Evolutionary conservation across 768 basidiomycete species (phyloP), one percentile per base, ranked within the genome.

Genomic region (Dioszegia aurantiaca): DNA sequence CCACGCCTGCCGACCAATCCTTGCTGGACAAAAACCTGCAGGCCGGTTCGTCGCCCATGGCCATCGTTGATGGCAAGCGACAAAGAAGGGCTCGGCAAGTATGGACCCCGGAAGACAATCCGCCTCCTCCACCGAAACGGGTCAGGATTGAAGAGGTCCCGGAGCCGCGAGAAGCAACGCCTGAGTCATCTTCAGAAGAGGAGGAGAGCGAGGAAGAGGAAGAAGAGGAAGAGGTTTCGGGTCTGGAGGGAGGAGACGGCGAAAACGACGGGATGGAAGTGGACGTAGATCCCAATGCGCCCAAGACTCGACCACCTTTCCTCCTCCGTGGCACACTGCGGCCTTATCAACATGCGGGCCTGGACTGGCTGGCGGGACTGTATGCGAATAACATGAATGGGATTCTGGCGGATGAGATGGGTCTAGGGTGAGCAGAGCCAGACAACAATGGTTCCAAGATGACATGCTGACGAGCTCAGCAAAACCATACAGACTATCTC

Each of bases 351-450:
- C 77, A 79, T 56, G 78, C 76, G 16, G 80, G 80, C 2, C 69
- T 80, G 17, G 79, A 80, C 44, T 80, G 80, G 80, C 77, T 80
- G 12, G 80, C 78, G 2, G 76, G 76, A 51, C 59, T 80, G 0
- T 80, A 79, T 65, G 64, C 74, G 19, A 78, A 78, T 36, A 74
- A 76, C 3, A 74, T 78, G 62, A 80, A 80, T 62, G 80, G 79
- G 37, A 79, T 79, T 33, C 62, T 79, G 37, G 90, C 90, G 1
- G 92, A 94, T 69, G 90, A 94, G 76, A 93, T 95, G 91, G 92
- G 91, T 42, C 77, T 94, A 6, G 91, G 91, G 90, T 93, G 68
- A 40, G 86, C 81, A 3, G n/a, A n/a, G n/a, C n/a, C n/a, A n/a
- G n/a, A 24, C n/a, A 24, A 17, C 8, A n/a, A 11, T 44, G 48